A percentile compares a stretch with the other conserved stretches of the same genome.
Evolutionary conservation across 129 eudicot genomes (phyloP).

Genomic region (Centaurea solstitialis): DNA sequence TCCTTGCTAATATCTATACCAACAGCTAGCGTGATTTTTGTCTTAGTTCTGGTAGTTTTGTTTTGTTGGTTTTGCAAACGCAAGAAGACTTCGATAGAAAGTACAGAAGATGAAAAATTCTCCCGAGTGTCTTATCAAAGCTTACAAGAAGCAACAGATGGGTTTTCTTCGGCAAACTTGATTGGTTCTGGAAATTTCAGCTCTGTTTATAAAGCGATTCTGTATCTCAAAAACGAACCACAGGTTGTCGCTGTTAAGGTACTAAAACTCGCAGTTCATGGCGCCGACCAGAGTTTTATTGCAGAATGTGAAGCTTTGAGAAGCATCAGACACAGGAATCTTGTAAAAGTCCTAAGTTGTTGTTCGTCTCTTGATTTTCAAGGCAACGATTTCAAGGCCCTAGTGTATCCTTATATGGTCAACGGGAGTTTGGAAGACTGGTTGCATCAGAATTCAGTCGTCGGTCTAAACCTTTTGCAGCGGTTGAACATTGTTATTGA

Average conservation of each 20-base stretch:
- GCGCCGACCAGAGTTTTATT: constrained; percentile 20
- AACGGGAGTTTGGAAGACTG: constrained; percentile 22
- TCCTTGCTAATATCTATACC: not conserved
- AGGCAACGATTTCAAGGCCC: too few species aligned
- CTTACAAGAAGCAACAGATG: constrained; percentile 20
- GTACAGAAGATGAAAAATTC: not conserved
- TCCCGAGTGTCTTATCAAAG: constrained; percentile 20
- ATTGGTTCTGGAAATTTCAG: constrained; percentile 25
- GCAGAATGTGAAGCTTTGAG: not conserved
- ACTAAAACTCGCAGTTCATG: not conserved
- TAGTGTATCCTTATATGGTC: constrained; percentile 9
- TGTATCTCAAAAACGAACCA: not conserved
- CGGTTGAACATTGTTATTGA: constrained; percentile 21
- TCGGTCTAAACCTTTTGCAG: not conserved
- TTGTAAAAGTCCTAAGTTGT: too few species aligned
- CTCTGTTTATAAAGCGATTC: constrained; percentile 28
- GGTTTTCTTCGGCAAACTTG: constrained; percentile 24
- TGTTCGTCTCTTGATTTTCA: too few species aligned
- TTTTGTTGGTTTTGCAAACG: not conserved
- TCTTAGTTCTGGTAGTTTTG: not conserved
- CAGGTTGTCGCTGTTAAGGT: constrained; percentile 20
- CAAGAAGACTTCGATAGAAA: not conserved
- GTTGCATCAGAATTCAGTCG: constrained; percentile 2
- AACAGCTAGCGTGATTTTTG: not conserved
- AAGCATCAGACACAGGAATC: too few species aligned